Base-by-base conservation (phyloP, 768 basidiomycete genomes). In the Collybiopsis luxurians region DNA sequence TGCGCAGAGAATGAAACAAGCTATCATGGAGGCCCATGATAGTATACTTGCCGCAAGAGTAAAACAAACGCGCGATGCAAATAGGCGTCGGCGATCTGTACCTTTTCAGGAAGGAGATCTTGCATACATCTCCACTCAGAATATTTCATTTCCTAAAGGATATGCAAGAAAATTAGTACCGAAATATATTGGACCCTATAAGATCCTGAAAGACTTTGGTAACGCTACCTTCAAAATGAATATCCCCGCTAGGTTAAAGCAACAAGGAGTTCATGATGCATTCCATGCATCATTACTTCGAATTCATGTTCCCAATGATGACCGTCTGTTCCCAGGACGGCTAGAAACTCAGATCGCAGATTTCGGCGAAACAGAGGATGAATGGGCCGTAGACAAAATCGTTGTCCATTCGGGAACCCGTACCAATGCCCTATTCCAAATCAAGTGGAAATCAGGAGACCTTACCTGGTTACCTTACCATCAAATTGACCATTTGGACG, bases 41-140 rank as follows among this genome's bases (percentile, higher is more conserved):
- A 45, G 43, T 19, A 45, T 45, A 45, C 19, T 45, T 7, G 19
- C 7, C 19, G 43, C 43, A 0, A 36, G 67, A 1, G 69, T 73
- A 0, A 75, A 75, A 53, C 71, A 76, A 30, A 74, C 70, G 0
- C n/a, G 58, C 0, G 36, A 49, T 2, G 66, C 71, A 0, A 76
- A 76, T 49, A 34, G 56, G 1, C 56, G 63, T 1, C 53, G 69
- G 0, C 53, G 54, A 0, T 4, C 24, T 0, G 51, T 60, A 5
- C 63, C 64, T 0, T 67, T 71, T 45, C 34, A 21, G 0, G 51
- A 58, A 7, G 40, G 28, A 24, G 46, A 47, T n/a, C 28, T 47
- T 13, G 46, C 17, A 10, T 47, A 47, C n/a, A 47, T 47, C 5
- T 47, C 46, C 10, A 47, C 12, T n/a, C n/a, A n/a, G n/a, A n/a